Conservation (phyloP, 371 early-diverging fungal genomes). For the Mucor circinelloides region DNA sequence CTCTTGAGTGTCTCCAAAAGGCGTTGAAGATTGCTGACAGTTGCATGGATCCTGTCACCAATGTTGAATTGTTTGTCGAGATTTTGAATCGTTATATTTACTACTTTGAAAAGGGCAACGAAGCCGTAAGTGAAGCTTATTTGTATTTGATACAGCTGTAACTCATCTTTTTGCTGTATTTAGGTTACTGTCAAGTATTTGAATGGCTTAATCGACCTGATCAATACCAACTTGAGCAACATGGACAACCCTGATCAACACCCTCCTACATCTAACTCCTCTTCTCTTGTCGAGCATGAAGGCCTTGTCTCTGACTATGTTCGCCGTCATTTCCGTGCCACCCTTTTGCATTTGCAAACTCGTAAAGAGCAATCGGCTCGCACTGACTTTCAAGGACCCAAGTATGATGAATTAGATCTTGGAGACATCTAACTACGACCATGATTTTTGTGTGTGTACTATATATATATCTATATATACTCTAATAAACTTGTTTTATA, state of each 20-base stretch:
- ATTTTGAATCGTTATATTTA: slow-evolving; percentile 87
- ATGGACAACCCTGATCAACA: slow-evolving; percentile 74
- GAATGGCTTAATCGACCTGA: slow-evolving; percentile 89
- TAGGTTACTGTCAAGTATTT: slow-evolving; percentile 82
- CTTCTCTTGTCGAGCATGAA: slow-evolving; percentile 53
- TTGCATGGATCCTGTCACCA: slow-evolving; percentile 82
- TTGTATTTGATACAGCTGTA: too few relatives aligned
- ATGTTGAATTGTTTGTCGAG: slow-evolving; percentile 88
- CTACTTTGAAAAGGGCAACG: slow-evolving; percentile 84
- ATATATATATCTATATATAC: too few relatives aligned
- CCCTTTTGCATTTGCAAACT: slow-evolving; percentile 55
- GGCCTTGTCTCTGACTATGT: slow-evolving; percentile 62
- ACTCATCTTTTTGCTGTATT: too few relatives aligned
- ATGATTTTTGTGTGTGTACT: neutral
- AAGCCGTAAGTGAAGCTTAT: slow-evolving; percentile 66
- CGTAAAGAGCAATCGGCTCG: slow-evolving; percentile 32
- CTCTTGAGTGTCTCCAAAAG: slow-evolving; percentile 85
- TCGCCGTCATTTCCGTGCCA: slow-evolving; percentile 65
- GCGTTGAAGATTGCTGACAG: slow-evolving; percentile 90
- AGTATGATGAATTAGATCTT: slow-evolving; percentile 33
- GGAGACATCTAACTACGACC: slow-evolving; percentile 15
- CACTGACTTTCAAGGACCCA: slow-evolving; percentile 24
- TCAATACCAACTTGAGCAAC: slow-evolving; percentile 71
- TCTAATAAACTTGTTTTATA: neutral
- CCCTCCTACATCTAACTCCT: slow-evolving; percentile 65